Conservation (phyloP, 805 yeast species). For the Metschnikowia baotianmanensis region DNA sequence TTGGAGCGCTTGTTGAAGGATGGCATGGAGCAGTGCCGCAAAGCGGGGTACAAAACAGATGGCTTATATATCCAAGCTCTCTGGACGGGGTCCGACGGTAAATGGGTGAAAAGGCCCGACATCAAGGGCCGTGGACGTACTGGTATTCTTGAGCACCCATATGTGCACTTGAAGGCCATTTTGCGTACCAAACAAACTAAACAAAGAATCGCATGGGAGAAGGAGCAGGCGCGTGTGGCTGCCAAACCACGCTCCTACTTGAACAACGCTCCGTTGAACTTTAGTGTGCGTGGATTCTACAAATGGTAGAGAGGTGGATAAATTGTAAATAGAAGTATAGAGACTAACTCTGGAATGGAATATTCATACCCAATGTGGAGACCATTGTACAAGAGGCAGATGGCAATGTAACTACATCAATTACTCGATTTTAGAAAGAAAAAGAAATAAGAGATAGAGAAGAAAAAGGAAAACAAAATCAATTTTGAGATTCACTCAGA, state of each 20-base stretch:
- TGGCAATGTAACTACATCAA: too few species aligned
- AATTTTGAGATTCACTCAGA: too few species aligned
- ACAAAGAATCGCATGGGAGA: conserved; percentile 59
- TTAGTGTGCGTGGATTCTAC: conserved; percentile 39
- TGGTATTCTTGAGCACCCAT: conserved; percentile 74
- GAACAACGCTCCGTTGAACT: conserved; percentile 44
- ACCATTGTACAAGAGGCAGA: too few species aligned
- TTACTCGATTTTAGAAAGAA: too few species aligned
- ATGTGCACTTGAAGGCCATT: conserved; percentile 77
- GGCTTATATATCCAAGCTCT: conserved; percentile 71
- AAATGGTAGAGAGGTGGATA: conserved; percentile 31
- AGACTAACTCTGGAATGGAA: too few species aligned
- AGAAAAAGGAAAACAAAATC: too few species aligned
- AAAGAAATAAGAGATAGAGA: too few species aligned
- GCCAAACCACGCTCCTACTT: conserved; percentile 54
- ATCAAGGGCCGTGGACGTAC: conserved; percentile 87
- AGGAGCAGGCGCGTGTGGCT: conserved; percentile 43
- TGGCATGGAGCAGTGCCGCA: conserved; percentile 68
- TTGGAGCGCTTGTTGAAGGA: conserved; percentile 70
- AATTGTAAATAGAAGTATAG: conserved; percentile 3
- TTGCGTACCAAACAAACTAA: conserved; percentile 66
- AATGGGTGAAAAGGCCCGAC: conserved; percentile 67
- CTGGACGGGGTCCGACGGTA: conserved; percentile 92
- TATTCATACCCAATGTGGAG: too few species aligned
- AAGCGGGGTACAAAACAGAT: conserved; percentile 56